These are phyloP conservation scores for Calonectria henricotiae DNA, from an alignment of 2,329 filamentous ascomycete species.

Conservation along the genomic window DNA sequence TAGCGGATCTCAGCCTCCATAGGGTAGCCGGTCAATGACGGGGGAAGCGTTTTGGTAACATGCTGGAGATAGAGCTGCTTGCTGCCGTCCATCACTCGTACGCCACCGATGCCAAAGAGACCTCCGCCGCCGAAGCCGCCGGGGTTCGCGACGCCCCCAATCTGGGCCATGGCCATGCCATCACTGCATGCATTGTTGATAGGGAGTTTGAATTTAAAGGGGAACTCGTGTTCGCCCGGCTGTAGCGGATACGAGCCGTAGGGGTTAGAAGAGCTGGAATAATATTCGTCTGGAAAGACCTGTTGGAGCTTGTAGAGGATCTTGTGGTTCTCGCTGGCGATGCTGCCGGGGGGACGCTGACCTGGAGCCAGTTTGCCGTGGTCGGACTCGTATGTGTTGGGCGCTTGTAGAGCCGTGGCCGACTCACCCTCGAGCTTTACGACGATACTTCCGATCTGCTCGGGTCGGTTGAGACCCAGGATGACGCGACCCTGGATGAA, in stretches of 20 bases:
- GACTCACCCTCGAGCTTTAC: slow-evolving; percentile 90
- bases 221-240: slow-evolving; percentile 82
- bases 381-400: slow-evolving; percentile 64
- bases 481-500: slow-evolving; percentile 76
- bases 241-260: slow-evolving; percentile 73
- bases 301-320: slow-evolving; percentile 82
- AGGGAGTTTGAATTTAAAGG: slow-evolving; percentile 83
- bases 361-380: slow-evolving; percentile 54
- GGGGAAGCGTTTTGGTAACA: slow-evolving; percentile 89
- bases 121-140: slow-evolving; percentile 68
- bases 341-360: slow-evolving; percentile 60
- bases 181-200: slow-evolving; percentile 83
- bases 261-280: slow-evolving; percentile 59
- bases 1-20: slow-evolving; percentile 93
- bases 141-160: slow-evolving; percentile 69
- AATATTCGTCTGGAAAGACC: slow-evolving; percentile 77
- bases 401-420: slow-evolving; percentile 74
- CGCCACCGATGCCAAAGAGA: slow-evolving; percentile 67
- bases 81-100: slow-evolving; percentile 76
- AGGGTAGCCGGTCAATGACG: slow-evolving; percentile 89
- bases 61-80: slow-evolving; percentile 78
- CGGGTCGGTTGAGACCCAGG: slow-evolving; percentile 74
- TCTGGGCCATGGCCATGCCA: slow-evolving; percentile 68
- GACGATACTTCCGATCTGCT: slow-evolving; percentile 80
- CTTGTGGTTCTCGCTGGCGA: slow-evolving; percentile 76